Evolutionary conservation across 2,329 filamentous ascomycete genomes (phyloP).

Genomic region (Fusarium concolor): DNA sequence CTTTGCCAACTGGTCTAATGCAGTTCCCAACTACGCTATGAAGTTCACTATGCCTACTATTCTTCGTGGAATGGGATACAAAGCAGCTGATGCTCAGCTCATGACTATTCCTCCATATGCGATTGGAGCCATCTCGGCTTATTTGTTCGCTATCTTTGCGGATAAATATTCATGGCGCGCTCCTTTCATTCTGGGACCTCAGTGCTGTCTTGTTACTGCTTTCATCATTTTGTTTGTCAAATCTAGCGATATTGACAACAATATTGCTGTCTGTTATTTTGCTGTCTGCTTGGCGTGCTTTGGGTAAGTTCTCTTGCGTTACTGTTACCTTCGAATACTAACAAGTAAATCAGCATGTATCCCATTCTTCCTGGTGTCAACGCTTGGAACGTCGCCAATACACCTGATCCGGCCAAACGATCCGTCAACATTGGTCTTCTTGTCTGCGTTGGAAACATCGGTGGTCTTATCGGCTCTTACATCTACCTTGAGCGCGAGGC

Average conservation of each 20-base stretch:
- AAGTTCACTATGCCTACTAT: conserved; percentile 55
- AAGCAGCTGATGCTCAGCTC: conserved; percentile 47
- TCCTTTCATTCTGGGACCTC: conserved; percentile 15
- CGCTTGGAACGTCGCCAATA: conserved; percentile 57
- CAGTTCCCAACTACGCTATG: conserved; percentile 51
- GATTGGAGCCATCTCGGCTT: conserved; percentile 20
- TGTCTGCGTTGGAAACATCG: conserved; percentile 51
- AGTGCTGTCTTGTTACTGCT: conserved; percentile 14
- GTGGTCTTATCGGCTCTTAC: conserved; percentile 16
- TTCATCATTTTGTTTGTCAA: conserved; percentile 21
- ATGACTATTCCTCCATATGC: conserved; percentile 36
- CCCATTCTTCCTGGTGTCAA: conserved; percentile 56
- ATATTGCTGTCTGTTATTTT: conserved; percentile 19
- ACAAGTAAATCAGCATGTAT: too few relatives aligned
- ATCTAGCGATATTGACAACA: conserved; percentile 8
- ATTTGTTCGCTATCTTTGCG: conserved; percentile 17
- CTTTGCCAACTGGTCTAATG: conserved; percentile 57
- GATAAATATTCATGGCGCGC: conserved; percentile 23
- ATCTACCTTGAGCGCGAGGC: conserved; percentile 21
- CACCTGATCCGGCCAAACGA: conserved; percentile 53
- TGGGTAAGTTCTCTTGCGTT: neutral
- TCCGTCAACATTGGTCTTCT: conserved; percentile 57
- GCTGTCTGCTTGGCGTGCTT: conserved; percentile 22
- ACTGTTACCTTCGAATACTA: too few relatives aligned
- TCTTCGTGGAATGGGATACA: conserved; percentile 56